Percentiles rank a stretch among this genome's conserved stretches.
Evolutionary conservation across 257 asterid genomes (phyloP).

Genomic region (Rhazya stricta): DNA sequence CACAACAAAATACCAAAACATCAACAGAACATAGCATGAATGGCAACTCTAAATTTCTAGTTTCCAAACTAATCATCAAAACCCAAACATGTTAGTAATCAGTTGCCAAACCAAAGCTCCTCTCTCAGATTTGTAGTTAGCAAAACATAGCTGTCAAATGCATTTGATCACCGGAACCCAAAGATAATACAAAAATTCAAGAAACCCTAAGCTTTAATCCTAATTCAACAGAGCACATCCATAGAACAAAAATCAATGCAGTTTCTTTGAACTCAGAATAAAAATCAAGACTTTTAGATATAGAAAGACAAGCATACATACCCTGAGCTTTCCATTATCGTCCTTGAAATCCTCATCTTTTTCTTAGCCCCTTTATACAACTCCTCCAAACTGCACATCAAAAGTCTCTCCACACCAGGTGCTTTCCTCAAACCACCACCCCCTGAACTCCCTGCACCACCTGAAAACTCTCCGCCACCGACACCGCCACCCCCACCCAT

Average conservation of each 20-base stretch:
- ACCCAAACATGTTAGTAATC: not conserved
- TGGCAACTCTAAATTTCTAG: not conserved
- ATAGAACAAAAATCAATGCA: not conserved
- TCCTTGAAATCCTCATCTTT: conserved; percentile 92
- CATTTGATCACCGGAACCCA: not conserved
- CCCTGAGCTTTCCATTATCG: conserved; percentile 64
- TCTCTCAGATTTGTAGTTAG: not conserved
- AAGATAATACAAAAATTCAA: not conserved
- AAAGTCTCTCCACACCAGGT: conserved; percentile 61
- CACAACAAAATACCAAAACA: not conserved
- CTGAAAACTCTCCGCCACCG: conserved; percentile 32
- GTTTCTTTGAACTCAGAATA: not conserved
- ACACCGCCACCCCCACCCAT: conserved; percentile 40
- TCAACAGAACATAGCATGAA: not conserved
- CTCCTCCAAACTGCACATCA: conserved; percentile 88
- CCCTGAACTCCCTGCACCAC: conserved; percentile 31
- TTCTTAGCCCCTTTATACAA: conserved; percentile 67
- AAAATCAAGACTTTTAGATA: not conserved
- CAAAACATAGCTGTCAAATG: not conserved
- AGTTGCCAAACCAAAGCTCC: not conserved
- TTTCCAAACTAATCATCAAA: not conserved
- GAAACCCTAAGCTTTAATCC: not conserved
- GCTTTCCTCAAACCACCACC: conserved; percentile 59
- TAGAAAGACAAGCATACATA: conserved; percentile 26
- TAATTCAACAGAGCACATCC: not conserved